Evolutionary conservation across 208 protist genomes (phyloP).

Genomic region (Herpetomonas tarakana): DNA sequence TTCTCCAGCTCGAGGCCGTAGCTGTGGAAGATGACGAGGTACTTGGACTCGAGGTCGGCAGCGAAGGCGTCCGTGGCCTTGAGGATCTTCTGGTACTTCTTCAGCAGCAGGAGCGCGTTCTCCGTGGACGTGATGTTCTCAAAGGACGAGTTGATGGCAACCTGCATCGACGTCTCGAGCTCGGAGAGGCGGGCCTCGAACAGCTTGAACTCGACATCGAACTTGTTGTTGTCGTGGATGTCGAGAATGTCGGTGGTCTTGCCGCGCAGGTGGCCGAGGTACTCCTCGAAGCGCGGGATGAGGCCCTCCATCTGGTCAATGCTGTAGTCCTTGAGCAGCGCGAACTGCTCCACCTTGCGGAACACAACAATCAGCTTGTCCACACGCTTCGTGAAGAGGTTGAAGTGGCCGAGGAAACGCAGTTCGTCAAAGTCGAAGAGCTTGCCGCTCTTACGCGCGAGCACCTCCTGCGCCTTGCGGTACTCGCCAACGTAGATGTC

Average conservation of each 20-base stretch:
- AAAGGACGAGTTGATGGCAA: constrained; percentile 95
- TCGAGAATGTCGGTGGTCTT: constrained; percentile 96
- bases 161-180: constrained; percentile 94
- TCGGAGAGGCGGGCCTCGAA: constrained; percentile 94
- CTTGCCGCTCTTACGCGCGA: constrained; percentile 68
- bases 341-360: constrained; percentile 95
- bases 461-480: constrained; percentile 84
- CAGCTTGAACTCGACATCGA: constrained; percentile 95
- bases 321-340: constrained; percentile 89
- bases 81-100: constrained; percentile 94
- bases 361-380: constrained; percentile 97
- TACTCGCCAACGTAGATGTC: constrained; percentile 94
- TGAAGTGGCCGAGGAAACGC: constrained; percentile 97
- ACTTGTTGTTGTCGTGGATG: constrained; percentile 93
- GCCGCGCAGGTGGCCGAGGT: constrained; percentile 87
- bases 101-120: constrained; percentile 88
- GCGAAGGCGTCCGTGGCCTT: constrained; percentile 87
- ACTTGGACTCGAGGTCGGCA: constrained; percentile 93
- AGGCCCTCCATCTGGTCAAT: constrained; percentile 95
- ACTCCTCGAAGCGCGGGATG: constrained; percentile 91
- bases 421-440: constrained; percentile 95
- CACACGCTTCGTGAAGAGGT: constrained; percentile 96
- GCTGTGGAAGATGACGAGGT: constrained; percentile 96
- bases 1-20: constrained; percentile 95
- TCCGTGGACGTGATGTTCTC: constrained; percentile 95